phyloP scores from a whole-genome alignment of 2,329 filamentous ascomycete species.

The Paecilomyces formosus region DNA sequence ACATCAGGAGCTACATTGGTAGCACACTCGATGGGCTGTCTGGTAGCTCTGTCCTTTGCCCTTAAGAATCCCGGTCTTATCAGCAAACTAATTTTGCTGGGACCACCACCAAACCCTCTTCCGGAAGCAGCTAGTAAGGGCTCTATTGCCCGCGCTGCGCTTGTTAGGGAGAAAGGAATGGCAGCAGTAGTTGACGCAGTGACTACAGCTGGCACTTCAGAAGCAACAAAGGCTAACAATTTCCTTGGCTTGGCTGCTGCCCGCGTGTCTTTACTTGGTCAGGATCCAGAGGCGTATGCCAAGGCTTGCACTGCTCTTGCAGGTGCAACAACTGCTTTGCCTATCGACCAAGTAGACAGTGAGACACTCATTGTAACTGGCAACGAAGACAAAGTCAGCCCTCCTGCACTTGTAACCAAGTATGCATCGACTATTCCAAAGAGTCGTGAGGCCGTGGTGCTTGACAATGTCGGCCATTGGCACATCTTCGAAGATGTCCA shows the following conservation, averaged over 20 bases:
- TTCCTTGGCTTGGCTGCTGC: slow-evolving; percentile 36
- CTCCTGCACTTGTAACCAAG: slow-evolving; percentile 27
- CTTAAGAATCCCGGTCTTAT: slow-evolving; percentile 34
- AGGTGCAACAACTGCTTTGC: slow-evolving; percentile 23
- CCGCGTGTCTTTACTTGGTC: slow-evolving; percentile 37
- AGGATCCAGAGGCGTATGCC: slow-evolving; percentile 49
- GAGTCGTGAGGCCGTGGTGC: slow-evolving; percentile 13
- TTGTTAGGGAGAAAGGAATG: slow-evolving; percentile 41
- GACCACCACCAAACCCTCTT: slow-evolving; percentile 41
- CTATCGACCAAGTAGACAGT: slow-evolving; percentile 24
- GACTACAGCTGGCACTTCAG: slow-evolving; percentile 28
- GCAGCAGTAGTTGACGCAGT: slow-evolving; percentile 34
- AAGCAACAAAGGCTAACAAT: slow-evolving; percentile 28
- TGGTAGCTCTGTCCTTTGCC: slow-evolving; percentile 41
- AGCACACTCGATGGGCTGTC: slow-evolving; percentile 47
- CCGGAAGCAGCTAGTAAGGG: slow-evolving; percentile 26
- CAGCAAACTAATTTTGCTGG: slow-evolving; percentile 40
- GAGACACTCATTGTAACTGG: slow-evolving; percentile 40
- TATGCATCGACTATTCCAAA: slow-evolving; percentile 17
- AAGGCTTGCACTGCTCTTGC: slow-evolving; percentile 47
- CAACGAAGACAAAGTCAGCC: slow-evolving; percentile 38
- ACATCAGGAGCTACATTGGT: slow-evolving; percentile 33
- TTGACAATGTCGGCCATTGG: slow-evolving; percentile 45
- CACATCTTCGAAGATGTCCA: slow-evolving; percentile 42
- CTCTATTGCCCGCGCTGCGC: slow-evolving; percentile 27